Percentiles rank a stretch among this genome's conserved stretches.
phyloP scores from a whole-genome alignment of 1,139 yeast species.

The Kurtzmaniella quercitrusa region DNA sequence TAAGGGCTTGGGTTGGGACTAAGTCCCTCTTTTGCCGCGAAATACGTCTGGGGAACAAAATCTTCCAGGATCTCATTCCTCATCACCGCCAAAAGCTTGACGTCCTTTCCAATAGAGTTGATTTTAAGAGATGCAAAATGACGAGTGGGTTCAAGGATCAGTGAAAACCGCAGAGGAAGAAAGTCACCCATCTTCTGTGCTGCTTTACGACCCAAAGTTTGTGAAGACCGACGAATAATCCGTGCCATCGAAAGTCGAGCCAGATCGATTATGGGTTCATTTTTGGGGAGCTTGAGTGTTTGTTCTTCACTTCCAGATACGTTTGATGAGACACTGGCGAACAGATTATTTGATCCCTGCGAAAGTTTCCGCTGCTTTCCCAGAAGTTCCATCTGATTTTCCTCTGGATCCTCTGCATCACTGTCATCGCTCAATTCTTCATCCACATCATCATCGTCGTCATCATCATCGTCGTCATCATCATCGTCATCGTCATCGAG shows the following conservation, averaged over 20 bases:
- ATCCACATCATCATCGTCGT: slow-evolving; percentile 21
- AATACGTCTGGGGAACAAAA: slow-evolving; percentile 32
- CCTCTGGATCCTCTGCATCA: slow-evolving; percentile 26
- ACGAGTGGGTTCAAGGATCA: slow-evolving; percentile 85
- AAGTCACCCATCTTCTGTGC: slow-evolving; percentile 89
- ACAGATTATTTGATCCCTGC: slow-evolving; percentile 38
- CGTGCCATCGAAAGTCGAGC: slow-evolving; percentile 70
- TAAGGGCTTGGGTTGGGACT: background rate
- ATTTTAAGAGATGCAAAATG: slow-evolving; percentile 92
- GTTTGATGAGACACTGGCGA: slow-evolving; percentile 33
- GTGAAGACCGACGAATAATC: slow-evolving; percentile 56
- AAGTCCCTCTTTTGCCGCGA: slow-evolving; percentile 15
- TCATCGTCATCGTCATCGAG: slow-evolving; percentile 37
- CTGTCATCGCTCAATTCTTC: slow-evolving; percentile 27
- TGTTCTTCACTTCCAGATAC: slow-evolving; percentile 28
- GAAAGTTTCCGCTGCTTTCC: slow-evolving; percentile 36
- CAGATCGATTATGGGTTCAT: slow-evolving; percentile 67
- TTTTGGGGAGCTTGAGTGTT: slow-evolving; percentile 18
- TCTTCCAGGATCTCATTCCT: slow-evolving; percentile 41
- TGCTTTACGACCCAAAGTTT: slow-evolving; percentile 64
- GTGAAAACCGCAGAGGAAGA: slow-evolving; percentile 78
- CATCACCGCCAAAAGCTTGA: slow-evolving; percentile 60
- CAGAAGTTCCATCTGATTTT: slow-evolving; percentile 22
- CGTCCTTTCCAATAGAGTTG: slow-evolving; percentile 59
- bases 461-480: slow-evolving; percentile 34